Evolutionary conservation across 345 rosid species (phyloP).

Genomic region (Eucalyptus pauciflora): DNA sequence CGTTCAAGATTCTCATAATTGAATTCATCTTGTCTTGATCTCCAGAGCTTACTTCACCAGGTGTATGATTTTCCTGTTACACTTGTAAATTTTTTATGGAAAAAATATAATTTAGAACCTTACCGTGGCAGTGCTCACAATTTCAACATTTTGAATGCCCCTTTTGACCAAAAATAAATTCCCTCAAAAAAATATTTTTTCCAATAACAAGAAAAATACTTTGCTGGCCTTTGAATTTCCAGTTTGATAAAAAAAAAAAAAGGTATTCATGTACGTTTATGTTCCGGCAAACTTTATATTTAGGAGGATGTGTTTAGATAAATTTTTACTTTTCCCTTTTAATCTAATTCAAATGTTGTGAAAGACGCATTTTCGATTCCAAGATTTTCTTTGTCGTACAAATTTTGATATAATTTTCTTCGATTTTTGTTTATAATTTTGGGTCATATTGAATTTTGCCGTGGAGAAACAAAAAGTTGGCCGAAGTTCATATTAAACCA

Average conservation of each 20-base stretch:
- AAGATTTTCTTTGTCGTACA: background rate
- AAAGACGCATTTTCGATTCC: background rate
- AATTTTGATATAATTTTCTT: background rate
- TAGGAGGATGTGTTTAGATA: background rate
- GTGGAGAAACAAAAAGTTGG: background rate
- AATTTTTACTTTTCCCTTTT: background rate
- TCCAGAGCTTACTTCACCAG: background rate
- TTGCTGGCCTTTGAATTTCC: background rate
- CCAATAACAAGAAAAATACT: background rate
- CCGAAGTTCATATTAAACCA: background rate
- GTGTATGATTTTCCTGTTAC: fast-evolving
- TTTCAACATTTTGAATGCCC: background rate
- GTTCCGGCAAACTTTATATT: background rate
- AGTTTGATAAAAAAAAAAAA: background rate
- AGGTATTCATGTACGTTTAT: background rate
- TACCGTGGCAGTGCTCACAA: fast-evolving
- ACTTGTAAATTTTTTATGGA: background rate
- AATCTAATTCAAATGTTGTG: background rate
- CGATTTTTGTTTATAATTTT: background rate
- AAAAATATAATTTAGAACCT: background rate
- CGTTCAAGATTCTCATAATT: background rate
- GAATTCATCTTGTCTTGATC: background rate
- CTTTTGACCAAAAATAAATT: no score
- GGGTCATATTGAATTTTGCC: background rate
- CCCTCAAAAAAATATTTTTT: background rate